phyloP scores from a whole-genome alignment of 495 filamentous ascomycete genomes.

The Aspergillus sclerotiicarbonarius region DNA sequence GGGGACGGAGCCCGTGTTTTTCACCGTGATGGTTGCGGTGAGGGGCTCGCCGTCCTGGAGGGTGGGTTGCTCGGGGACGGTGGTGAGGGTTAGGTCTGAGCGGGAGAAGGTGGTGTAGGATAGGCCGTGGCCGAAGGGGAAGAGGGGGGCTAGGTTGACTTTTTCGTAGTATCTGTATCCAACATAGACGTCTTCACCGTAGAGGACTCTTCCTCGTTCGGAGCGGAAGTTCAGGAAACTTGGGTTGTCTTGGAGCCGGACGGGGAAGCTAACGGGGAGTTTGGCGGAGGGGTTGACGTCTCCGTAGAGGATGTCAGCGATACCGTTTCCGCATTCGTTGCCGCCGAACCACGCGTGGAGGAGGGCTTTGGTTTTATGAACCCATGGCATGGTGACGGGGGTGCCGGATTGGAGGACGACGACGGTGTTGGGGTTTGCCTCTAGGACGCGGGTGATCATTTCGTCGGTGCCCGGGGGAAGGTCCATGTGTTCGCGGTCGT shows the following conservation, averaged over 20 bases:
- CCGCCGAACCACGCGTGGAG: constrained; percentile 73
- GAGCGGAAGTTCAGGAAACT: constrained; percentile 76
- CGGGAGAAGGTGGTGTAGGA: constrained; percentile 78
- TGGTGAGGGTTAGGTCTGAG: constrained; percentile 53
- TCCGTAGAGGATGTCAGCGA: constrained; percentile 58
- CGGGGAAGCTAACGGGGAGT: constrained; percentile 62
- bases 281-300: constrained; percentile 56
- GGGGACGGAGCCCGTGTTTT: constrained; percentile 61
- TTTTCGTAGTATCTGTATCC: constrained; percentile 84
- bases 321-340: constrained; percentile 63
- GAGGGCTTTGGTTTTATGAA: constrained; percentile 61
- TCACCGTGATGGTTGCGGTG: constrained; percentile 61
- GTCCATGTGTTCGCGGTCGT: constrained; percentile 81
- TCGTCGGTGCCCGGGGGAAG: constrained; percentile 76
- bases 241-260: constrained; percentile 67
- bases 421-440: constrained; percentile 69
- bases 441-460: constrained; percentile 65
- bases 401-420: constrained; percentile 84
- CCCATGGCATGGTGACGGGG: constrained; percentile 85
- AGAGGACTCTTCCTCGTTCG: constrained; percentile 72
- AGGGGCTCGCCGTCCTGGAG: constrained; percentile 47
- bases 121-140: constrained; percentile 81
- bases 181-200: constrained; percentile 78
- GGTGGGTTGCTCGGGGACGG: constrained; percentile 28
- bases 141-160: constrained; percentile 60